These are phyloP conservation scores for Sphaceloma murrayae DNA, from an alignment of 2,329 filamentous ascomycete genomes.

Conservation along the genomic window DNA sequence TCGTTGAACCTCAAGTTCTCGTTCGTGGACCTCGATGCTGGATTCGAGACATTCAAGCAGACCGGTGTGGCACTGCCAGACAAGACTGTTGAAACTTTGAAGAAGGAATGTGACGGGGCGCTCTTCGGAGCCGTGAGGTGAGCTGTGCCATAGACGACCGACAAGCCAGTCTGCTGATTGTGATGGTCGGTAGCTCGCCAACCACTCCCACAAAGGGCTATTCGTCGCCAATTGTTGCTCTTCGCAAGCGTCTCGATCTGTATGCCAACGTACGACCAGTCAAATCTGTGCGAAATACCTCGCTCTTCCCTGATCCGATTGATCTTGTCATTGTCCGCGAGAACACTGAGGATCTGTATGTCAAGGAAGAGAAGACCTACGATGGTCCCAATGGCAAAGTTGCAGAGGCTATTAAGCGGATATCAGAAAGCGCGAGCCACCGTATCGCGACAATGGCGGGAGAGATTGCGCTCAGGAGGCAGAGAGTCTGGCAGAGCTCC, in stretches of 20 bases:
- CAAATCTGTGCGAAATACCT: constrained; percentile 62
- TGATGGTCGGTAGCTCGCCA: constrained; percentile 55
- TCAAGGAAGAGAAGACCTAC: constrained; percentile 88
- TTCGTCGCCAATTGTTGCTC: constrained; percentile 89
- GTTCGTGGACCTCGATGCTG: constrained; percentile 86
- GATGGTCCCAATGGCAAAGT: constrained; percentile 66
- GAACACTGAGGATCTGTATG: constrained; percentile 97
- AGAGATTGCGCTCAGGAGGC: constrained; percentile 80
- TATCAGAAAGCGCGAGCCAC: constrained; percentile 72
- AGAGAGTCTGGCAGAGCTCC: constrained; percentile 62
- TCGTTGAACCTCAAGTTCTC: constrained; percentile 88
- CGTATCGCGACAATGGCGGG: constrained; percentile 90
- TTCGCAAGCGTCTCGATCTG: constrained; percentile 87
- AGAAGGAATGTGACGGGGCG: constrained; percentile 86
- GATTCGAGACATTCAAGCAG: constrained; percentile 86
- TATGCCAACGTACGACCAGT: constrained; percentile 97
- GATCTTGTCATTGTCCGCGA: constrained; percentile 98
- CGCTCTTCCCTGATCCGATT: constrained; percentile 51
- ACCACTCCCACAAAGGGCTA: constrained; percentile 86
- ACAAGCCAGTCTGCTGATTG: not conserved
- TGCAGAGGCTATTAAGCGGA: constrained; percentile 95
- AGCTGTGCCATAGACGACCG: not conserved
- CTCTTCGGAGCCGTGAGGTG: constrained; percentile 87
- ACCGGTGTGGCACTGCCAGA: constrained; percentile 84
- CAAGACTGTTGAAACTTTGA: constrained; percentile 78